Evolutionary conservation across 2,329 filamentous ascomycete species (phyloP).

Genomic region (Leptodontidium sp.): DNA sequence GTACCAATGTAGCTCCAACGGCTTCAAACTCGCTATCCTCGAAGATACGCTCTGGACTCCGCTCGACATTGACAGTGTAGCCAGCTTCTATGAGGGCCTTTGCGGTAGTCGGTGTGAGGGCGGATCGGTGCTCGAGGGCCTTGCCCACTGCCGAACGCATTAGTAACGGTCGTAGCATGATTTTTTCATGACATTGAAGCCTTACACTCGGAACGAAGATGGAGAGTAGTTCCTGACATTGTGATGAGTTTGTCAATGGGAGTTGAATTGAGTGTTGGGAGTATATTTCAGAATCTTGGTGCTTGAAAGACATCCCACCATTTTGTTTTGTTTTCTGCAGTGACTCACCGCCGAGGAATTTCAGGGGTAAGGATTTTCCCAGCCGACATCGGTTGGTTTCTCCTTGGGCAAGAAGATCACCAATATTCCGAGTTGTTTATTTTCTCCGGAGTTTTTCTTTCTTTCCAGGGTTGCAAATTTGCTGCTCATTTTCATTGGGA

Average conservation of each 20-base stretch:
- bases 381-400: constrained; percentile 4
- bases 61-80: constrained; percentile 74
- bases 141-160: constrained; percentile 48
- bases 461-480: no score
- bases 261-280: constrained; percentile 29
- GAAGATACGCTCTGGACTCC: constrained; percentile 72
- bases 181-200: constrained; percentile 22
- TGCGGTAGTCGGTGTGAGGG: constrained; percentile 53
- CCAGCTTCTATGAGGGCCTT: constrained; percentile 73
- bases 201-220: constrained; percentile 52
- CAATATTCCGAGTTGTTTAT: not conserved
- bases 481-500: no score
- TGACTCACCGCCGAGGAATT: constrained; percentile 25
- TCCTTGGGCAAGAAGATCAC: not conserved
- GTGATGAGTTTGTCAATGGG: constrained; percentile 26
- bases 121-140: constrained; percentile 52
- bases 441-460: no score
- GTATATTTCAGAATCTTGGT: constrained; percentile 12
- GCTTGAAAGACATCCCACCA: constrained; percentile 21
- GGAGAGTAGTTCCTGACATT: constrained; percentile 48
- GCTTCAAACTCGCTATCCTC: constrained; percentile 67
- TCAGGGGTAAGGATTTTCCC: constrained; percentile 4
- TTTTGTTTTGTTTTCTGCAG: constrained; percentile 28
- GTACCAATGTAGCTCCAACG: constrained; percentile 70
- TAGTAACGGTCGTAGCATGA: constrained; percentile 39